Conservation (phyloP, 805 yeast species). For the Cyberlindnera maclurae region DNA sequence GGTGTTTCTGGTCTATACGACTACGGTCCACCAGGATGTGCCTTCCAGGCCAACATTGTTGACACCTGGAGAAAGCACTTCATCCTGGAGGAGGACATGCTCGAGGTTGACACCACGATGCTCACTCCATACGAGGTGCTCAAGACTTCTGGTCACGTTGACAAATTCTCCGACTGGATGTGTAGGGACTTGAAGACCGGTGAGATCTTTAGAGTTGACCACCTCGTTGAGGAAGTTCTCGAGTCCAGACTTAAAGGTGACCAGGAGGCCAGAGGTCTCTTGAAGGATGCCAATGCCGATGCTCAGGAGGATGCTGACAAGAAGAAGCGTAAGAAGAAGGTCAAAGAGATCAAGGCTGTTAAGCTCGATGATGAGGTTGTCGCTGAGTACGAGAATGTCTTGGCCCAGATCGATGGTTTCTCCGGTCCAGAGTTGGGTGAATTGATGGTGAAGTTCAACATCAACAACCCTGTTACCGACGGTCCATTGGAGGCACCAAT, state of each 20-base stretch:
- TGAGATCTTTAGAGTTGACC: constrained; percentile 98
- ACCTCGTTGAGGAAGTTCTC: constrained; percentile 93
- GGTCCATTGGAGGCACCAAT: constrained; percentile 82
- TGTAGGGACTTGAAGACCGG: constrained; percentile 93
- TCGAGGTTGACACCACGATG: constrained; percentile 97
- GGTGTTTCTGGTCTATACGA: constrained; percentile 98
- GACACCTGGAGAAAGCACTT: constrained; percentile 98
- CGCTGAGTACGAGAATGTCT: constrained; percentile 73
- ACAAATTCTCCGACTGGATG: constrained; percentile 99
- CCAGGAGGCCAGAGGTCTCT: constrained; percentile 88
- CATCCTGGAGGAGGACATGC: constrained; percentile 95
- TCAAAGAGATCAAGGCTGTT: constrained; percentile 85
- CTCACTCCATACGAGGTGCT: constrained; percentile 95
- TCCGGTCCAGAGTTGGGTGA: constrained; percentile 91
- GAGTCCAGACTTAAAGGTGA: constrained; percentile 96
- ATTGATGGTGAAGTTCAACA: constrained; percentile 72
- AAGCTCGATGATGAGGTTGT: constrained; percentile 78
- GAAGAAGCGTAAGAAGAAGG: constrained; percentile 92
- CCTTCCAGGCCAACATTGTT: constrained; percentile 90
- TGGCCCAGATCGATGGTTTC: constrained; percentile 93
- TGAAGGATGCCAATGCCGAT: constrained; percentile 43
- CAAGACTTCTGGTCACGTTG: constrained; percentile 99
- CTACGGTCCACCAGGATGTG: constrained; percentile 99
- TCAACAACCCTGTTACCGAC: constrained; percentile 87
- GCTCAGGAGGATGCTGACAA: constrained; percentile 71